These are phyloP conservation scores for Globisporangium paddicum DNA, from an alignment of 352 stramenopile genomes.

Conservation along the genomic window DNA sequence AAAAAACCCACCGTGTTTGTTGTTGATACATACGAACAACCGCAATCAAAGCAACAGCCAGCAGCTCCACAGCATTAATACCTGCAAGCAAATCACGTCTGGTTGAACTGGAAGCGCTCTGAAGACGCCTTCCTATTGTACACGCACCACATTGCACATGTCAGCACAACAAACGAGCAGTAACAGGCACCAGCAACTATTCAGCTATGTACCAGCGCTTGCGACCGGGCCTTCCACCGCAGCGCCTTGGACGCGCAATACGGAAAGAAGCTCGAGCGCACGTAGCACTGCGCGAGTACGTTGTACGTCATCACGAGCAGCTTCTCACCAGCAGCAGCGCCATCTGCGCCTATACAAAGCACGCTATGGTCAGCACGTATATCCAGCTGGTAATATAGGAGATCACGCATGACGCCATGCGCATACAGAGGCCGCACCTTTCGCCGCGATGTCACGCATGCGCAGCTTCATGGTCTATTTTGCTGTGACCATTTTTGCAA, in stretches of 20 bases:
- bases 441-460: constrained; percentile 30
- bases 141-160: background rate
- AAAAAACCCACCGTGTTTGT: too few relatives aligned
- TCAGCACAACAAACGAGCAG: background rate
- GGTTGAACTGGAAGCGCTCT: constrained; percentile 49
- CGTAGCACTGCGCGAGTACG: constrained; percentile 78
- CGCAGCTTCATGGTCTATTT: constrained; percentile 16
- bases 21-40: background rate
- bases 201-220: constrained; percentile 38
- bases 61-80: constrained; percentile 10
- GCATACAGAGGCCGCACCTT: constrained; percentile 3
- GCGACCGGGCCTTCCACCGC: constrained; percentile 70
- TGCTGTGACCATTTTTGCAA: constrained; percentile 3
- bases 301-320: constrained; percentile 87
- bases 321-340: constrained; percentile 17
- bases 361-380: background rate
- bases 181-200: background rate
- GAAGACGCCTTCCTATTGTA: constrained; percentile 49
- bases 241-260: constrained; percentile 62
- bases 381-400: background rate
- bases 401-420: constrained; percentile 2
- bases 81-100: constrained; percentile 77
- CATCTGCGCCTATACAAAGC: background rate
- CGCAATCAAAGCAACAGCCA: background rate
- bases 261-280: constrained; percentile 74